These are phyloP conservation scores for Tillandsia leiboldiana DNA, from an alignment of 176 grass and related monocot genomes.

Conservation along the genomic window DNA sequence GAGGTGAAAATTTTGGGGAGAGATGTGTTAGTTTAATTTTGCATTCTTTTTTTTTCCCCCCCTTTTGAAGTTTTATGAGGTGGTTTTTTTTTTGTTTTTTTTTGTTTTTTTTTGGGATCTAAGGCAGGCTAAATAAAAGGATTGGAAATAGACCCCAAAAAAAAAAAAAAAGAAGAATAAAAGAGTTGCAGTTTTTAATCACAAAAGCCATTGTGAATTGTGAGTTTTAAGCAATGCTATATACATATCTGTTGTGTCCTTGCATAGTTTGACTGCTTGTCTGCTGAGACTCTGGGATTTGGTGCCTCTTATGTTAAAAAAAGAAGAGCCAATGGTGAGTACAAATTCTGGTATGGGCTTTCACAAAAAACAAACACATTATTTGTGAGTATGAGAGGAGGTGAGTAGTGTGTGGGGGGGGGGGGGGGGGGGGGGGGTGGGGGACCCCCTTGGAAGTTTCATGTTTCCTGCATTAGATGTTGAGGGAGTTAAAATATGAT, in stretches of 20 bases:
- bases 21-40: not conserved
- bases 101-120: not conserved
- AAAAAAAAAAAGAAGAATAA: not conserved
- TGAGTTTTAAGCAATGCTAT: not conserved
- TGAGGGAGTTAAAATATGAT: not conserved
- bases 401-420: too few relatives aligned
- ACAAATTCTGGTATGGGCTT: constrained; percentile 2
- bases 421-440: too few relatives aligned
- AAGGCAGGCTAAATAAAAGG: not conserved
- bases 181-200: not conserved
- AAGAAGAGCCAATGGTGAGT: not conserved
- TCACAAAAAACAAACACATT: not conserved
- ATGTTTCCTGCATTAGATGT: not conserved
- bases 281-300: constrained; percentile 19
- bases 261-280: constrained; percentile 17
- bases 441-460: constrained; percentile 15
- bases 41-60: too few relatives aligned
- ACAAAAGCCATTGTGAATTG: not conserved
- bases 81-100: not conserved
- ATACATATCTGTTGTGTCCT: not conserved
- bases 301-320: not conserved
- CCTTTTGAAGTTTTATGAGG: not conserved
- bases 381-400: not conserved
- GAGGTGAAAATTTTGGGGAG: not conserved
- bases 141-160: not conserved